A percentile compares a stretch with the other conserved stretches of the same genome.
phyloP scores from a whole-genome alignment of 305 asterid genomes.

The Coffea humblotiana region DNA sequence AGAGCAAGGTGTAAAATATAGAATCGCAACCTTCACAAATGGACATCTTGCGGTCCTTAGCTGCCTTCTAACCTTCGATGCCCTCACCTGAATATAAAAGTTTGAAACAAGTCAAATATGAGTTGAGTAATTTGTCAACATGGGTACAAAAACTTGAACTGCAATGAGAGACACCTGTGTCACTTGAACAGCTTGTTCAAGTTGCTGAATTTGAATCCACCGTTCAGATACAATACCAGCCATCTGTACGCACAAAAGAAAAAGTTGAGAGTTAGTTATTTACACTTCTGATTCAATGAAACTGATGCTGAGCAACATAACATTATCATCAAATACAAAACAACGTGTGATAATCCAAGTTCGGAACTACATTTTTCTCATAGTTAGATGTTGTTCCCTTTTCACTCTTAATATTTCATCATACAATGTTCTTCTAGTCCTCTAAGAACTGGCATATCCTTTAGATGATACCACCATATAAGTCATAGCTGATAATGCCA shows the following conservation, averaged over 20 bases:
- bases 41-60: constrained; percentile 59
- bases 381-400: not conserved
- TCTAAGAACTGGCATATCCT: not conserved
- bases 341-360: not conserved
- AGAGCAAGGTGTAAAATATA: constrained; percentile 10
- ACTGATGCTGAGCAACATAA: not conserved
- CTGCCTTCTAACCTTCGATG: constrained; percentile 49
- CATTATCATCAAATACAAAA: not conserved
- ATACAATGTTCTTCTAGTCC: not conserved
- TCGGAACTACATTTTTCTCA: not conserved
- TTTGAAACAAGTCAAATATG: constrained; percentile 14
- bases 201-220: constrained; percentile 90
- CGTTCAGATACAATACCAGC: constrained; percentile 68
- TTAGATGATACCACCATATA: not conserved
- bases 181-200: constrained; percentile 89
- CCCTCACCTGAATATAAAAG: constrained; percentile 46
- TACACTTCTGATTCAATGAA: not conserved
- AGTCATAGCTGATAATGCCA: not conserved
- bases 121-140: not conserved
- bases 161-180: constrained; percentile 48
- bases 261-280: constrained; percentile 4
- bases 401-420: not conserved
- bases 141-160: constrained; percentile 3
- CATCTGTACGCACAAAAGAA: constrained; percentile 39
- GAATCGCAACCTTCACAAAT: constrained; percentile 54